A percentile compares a stretch with the other conserved stretches of the same genome.
These are phyloP conservation scores for Diplodia corticola DNA, from an alignment of 2,329 filamentous ascomycete species.

Conservation along the genomic window DNA sequence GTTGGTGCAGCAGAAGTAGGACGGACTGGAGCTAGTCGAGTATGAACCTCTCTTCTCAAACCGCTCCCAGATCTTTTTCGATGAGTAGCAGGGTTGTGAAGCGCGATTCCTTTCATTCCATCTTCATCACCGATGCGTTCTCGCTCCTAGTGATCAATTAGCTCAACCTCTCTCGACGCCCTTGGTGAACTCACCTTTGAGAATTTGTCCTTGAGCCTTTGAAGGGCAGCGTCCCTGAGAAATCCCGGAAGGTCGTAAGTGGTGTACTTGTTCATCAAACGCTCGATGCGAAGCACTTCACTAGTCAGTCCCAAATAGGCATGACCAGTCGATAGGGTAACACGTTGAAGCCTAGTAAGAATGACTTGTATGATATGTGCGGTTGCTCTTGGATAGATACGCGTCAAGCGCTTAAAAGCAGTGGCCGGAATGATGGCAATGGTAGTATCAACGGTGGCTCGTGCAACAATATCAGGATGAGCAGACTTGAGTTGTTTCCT, in stretches of 20 bases:
- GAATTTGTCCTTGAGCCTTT: conserved; percentile 91
- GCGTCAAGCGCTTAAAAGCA: conserved; percentile 87
- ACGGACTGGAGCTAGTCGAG: conserved; percentile 54
- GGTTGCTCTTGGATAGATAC: conserved; percentile 93
- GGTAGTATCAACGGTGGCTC: conserved; percentile 93
- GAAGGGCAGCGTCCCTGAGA: conserved; percentile 77
- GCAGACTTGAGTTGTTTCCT: conserved; percentile 65
- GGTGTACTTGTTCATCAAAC: conserved; percentile 90
- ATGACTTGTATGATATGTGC: conserved; percentile 98
- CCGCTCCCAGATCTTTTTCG: conserved; percentile 71
- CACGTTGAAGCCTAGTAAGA: conserved; percentile 86
- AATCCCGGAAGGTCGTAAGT: conserved; percentile 89
- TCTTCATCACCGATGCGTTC: conserved; percentile 81
- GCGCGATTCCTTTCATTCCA: conserved; percentile 85
- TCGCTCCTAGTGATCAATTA: conserved; percentile 55
- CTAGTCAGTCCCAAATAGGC: conserved; percentile 89
- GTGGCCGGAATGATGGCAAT: conserved; percentile 98
- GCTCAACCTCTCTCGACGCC: background rate
- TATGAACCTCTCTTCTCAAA: conserved; percentile 78
- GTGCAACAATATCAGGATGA: conserved; percentile 95
- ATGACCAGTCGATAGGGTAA: conserved; percentile 92
- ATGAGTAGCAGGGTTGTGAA: conserved; percentile 76
- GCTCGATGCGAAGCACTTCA: conserved; percentile 90
- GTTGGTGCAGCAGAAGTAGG: conserved; percentile 31
- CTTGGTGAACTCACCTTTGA: conserved; percentile 44